Evolutionary conservation across 176 grass and related monocot species (phyloP).

Genomic region (Carex myosuroides): DNA sequence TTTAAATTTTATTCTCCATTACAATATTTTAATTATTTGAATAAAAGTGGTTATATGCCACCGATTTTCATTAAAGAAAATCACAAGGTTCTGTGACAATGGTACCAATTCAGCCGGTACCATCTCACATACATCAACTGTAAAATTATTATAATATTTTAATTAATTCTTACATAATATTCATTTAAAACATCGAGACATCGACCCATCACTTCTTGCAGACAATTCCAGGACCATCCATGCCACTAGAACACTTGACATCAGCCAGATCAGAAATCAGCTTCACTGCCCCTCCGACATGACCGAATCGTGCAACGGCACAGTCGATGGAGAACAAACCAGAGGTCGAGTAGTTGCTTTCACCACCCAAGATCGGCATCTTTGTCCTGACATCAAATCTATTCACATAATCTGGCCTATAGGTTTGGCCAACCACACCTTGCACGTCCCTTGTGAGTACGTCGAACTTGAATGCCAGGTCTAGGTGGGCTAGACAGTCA

Average conservation of each 20-base stretch:
- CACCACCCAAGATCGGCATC: conserved; percentile 14
- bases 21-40: too few relatives aligned
- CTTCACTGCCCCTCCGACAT: neutral
- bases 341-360: neutral
- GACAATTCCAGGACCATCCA: conserved; percentile 7
- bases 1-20: too few relatives aligned
- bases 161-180: too few relatives aligned
- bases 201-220: conserved; percentile 6
- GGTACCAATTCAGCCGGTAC: too few relatives aligned
- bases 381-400: neutral
- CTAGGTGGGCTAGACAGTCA: conserved; percentile 7
- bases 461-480: conserved; percentile 22
- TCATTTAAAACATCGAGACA: too few relatives aligned
- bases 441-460: conserved; percentile 5
- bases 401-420: conserved; percentile 14
- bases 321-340: conserved; percentile 17
- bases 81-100: too few relatives aligned
- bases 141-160: too few relatives aligned
- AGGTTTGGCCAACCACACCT: conserved; percentile 21
- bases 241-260: conserved; percentile 10
- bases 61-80: too few relatives aligned
- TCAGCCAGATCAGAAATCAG: neutral
- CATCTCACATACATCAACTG: too few relatives aligned
- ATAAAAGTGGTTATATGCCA: too few relatives aligned
- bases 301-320: conserved; percentile 1